phyloP scores from a whole-genome alignment of 129 eudicot species.

The Heracleum sosnowskyi region DNA sequence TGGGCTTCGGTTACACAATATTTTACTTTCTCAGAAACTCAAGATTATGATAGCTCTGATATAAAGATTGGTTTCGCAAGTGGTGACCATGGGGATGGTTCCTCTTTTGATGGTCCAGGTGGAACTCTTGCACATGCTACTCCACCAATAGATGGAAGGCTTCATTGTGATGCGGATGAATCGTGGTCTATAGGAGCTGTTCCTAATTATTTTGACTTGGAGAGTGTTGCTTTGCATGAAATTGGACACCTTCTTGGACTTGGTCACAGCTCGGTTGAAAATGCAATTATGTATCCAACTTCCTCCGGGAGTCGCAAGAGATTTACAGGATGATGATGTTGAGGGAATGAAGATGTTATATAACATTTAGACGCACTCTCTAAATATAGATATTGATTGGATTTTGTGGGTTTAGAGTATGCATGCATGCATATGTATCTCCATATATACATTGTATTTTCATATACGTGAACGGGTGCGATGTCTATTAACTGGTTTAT shows the following conservation, averaged over 20 bases:
- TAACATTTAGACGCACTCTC: not conserved
- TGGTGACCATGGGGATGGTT: constrained; percentile 27
- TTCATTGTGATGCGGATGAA: constrained; percentile 26
- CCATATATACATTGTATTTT: too few relatives aligned
- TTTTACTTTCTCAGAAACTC: constrained; percentile 11
- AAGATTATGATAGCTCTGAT: constrained; percentile 1
- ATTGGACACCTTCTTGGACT: constrained; percentile 29
- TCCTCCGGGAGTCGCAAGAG: not conserved
- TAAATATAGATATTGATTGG: too few relatives aligned
- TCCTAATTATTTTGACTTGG: constrained; percentile 7
- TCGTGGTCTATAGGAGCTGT: constrained; percentile 11
- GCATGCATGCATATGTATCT: too few relatives aligned
- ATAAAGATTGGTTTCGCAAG: constrained; percentile 16
- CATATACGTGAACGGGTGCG: too few relatives aligned
- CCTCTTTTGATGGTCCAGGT: constrained; percentile 21
- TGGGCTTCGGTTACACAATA: constrained; percentile 17
- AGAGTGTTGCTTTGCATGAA: constrained; percentile 25
- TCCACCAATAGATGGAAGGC: constrained; percentile 18
- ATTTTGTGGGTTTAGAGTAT: too few relatives aligned
- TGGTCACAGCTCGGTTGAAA: constrained; percentile 1
- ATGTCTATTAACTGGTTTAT: too few relatives aligned
- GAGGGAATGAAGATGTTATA: constrained; percentile 10
- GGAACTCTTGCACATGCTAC: constrained; percentile 25
- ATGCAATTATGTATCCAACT: constrained; percentile 2
- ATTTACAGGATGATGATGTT: constrained; percentile 15